Evolutionary conservation across 1,139 yeast species (phyloP).

Genomic region (Candida tetrigidarum): DNA sequence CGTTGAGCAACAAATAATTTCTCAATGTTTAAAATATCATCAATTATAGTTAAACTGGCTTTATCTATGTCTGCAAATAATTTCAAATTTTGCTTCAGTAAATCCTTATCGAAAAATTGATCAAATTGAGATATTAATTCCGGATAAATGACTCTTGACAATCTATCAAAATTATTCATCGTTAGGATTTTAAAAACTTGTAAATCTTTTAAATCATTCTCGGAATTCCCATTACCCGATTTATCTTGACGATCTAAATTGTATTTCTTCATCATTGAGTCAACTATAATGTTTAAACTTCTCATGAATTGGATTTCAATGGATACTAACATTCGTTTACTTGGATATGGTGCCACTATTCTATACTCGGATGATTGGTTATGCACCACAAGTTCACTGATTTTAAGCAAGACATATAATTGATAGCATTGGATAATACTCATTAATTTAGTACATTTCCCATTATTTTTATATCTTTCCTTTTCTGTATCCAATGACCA

Average conservation of each 20-base stretch:
- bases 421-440: constrained; percentile 43
- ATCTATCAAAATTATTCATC: constrained; percentile 49
- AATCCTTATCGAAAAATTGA: constrained; percentile 37
- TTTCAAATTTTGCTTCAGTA: constrained; percentile 44
- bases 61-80: constrained; percentile 49
- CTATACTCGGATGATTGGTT: constrained; percentile 26
- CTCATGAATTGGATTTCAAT: constrained; percentile 54
- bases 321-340: constrained; percentile 45
- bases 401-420: constrained; percentile 35
- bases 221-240: constrained; percentile 16
- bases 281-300: constrained; percentile 46
- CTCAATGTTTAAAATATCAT: constrained; percentile 45
- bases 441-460: constrained; percentile 39
- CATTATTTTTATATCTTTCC: constrained; percentile 13
- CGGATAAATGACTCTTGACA: constrained; percentile 40
- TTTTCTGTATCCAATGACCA: constrained; percentile 35
- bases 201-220: constrained; percentile 11
- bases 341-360: constrained; percentile 42
- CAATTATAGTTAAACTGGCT: constrained; percentile 45
- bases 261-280: constrained; percentile 48
- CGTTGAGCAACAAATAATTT: constrained; percentile 38
- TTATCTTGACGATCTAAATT: constrained; percentile 34
- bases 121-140: constrained; percentile 39
- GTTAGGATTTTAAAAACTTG: constrained; percentile 44
- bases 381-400: constrained; percentile 28